These are phyloP conservation scores for Talaromyces sp. DNA, from an alignment of 2,329 filamentous ascomycete genomes.

Conservation along the genomic window DNA sequence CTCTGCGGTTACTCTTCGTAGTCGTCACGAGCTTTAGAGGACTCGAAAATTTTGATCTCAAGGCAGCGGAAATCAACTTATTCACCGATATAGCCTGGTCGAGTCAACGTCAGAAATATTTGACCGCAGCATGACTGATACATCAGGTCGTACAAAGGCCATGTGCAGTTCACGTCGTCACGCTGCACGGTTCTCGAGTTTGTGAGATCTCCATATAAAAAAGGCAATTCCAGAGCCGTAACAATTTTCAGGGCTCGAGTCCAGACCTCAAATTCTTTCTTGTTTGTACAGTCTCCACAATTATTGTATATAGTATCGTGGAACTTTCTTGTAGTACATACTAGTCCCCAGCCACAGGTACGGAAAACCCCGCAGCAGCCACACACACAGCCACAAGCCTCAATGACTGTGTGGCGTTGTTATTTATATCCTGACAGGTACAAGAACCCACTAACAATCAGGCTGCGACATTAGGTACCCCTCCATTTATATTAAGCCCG, in stretches of 20 bases:
- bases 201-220: slow-evolving; percentile 8
- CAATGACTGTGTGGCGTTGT: slow-evolving; percentile 21
- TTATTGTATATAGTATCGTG: not conserved
- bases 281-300: not conserved
- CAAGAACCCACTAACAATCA: slow-evolving; percentile 24
- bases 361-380: slow-evolving; percentile 2
- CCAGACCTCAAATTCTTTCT: not conserved
- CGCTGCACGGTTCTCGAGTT: slow-evolving; percentile 7
- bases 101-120: not conserved
- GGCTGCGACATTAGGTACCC: slow-evolving; percentile 32
- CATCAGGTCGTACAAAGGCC: slow-evolving; percentile 16
- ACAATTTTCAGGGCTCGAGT: not conserved
- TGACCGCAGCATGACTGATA: slow-evolving; percentile 16
- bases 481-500: not conserved
- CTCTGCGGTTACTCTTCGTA: not conserved
- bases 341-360: slow-evolving; percentile 4
- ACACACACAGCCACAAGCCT: slow-evolving; percentile 21
- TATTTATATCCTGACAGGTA: slow-evolving; percentile 28
- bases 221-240: not conserved
- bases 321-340: not conserved
- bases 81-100: not conserved
- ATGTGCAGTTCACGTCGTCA: slow-evolving; percentile 23
- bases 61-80: not conserved
- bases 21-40: not conserved
- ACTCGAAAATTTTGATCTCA: not conserved